A percentile compares a stretch with the other conserved stretches of the same genome.
Evolutionary conservation across 139 green algal genomes (phyloP).

Genomic region (Coelastrella sp.): DNA sequence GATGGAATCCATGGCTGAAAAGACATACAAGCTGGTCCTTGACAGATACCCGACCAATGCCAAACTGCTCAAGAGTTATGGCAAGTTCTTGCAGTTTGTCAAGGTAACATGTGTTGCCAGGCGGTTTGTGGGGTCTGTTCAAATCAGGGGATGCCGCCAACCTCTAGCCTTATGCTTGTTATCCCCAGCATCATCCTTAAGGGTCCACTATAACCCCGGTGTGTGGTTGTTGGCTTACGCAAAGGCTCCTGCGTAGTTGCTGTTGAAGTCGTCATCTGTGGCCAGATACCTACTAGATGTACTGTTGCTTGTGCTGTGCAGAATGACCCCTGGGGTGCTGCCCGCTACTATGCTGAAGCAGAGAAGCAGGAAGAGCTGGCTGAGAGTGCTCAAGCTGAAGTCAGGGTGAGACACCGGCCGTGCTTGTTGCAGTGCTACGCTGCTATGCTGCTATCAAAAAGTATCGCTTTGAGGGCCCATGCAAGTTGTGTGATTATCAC

Average conservation of each 20-base stretch:
- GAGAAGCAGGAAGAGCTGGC: slow-evolving; percentile 54
- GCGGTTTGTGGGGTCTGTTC: too few species aligned
- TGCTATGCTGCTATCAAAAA: too few species aligned
- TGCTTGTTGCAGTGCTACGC: too few species aligned
- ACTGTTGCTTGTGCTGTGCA: background rate
- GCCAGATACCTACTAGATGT: background rate
- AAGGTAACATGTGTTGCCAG: too few species aligned
- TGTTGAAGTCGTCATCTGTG: background rate
- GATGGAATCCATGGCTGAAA: slow-evolving; percentile 52
- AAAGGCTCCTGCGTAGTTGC: too few species aligned
- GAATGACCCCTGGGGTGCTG: slow-evolving; percentile 49
- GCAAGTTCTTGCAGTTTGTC: slow-evolving; percentile 64
- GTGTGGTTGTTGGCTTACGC: too few species aligned
- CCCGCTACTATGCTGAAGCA: slow-evolving; percentile 46
- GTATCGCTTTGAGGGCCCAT: too few species aligned
- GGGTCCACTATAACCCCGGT: too few species aligned
- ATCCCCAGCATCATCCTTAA: too few species aligned
- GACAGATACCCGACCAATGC: slow-evolving; percentile 58
- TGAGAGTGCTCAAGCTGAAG: slow-evolving; percentile 7
- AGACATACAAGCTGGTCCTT: slow-evolving; percentile 64
- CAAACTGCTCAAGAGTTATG: slow-evolving; percentile 67
- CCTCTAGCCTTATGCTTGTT: too few species aligned
- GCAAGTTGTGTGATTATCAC: too few species aligned
- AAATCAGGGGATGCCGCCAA: too few species aligned
- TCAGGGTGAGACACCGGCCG: background rate